Evolutionary conservation across 495 filamentous ascomycete genomes (phyloP).

Genomic region (Margaritispora aquatica): DNA sequence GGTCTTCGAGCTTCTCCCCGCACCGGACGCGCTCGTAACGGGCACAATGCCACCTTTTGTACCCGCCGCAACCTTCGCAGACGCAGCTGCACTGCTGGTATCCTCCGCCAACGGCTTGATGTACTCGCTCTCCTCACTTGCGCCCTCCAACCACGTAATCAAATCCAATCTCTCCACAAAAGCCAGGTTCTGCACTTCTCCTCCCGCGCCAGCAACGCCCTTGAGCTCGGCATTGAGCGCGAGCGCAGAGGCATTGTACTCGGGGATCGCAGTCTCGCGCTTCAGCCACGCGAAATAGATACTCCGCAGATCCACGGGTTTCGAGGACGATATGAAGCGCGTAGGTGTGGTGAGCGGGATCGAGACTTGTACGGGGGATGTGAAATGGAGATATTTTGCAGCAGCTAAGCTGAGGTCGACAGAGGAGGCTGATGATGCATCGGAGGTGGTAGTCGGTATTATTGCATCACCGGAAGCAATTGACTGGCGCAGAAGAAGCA

Average conservation of each 20-base stretch:
- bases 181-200: slow-evolving; percentile 70
- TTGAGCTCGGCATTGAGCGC: slow-evolving; percentile 74
- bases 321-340: slow-evolving; percentile 69
- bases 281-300: slow-evolving; percentile 95
- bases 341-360: slow-evolving; percentile 71
- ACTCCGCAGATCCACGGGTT: slow-evolving; percentile 79
- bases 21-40: slow-evolving; percentile 46
- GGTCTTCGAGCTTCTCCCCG: slow-evolving; percentile 41
- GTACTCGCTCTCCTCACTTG: slow-evolving; percentile 81
- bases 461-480: slow-evolving; percentile 62
- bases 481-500: slow-evolving; percentile 70
- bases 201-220: slow-evolving; percentile 44
- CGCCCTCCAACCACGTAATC: slow-evolving; percentile 85
- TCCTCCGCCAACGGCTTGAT: slow-evolving; percentile 75
- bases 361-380: slow-evolving; percentile 50
- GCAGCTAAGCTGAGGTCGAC: slow-evolving; percentile 52
- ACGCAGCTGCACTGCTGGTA: slow-evolving; percentile 36
- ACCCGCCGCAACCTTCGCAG: slow-evolving; percentile 45
- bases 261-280: slow-evolving; percentile 77
- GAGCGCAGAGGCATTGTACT: slow-evolving; percentile 80
- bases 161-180: slow-evolving; percentile 89
- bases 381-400: slow-evolving; percentile 80
- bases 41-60: slow-evolving; percentile 35
- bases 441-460: slow-evolving; percentile 47
- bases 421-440: slow-evolving; percentile 33